Percentiles rank a stretch among this genome's conserved stretches.
Conservation (phyloP, 768 basidiomycete genomes). For the Daedaleopsis sinensis region DNA sequence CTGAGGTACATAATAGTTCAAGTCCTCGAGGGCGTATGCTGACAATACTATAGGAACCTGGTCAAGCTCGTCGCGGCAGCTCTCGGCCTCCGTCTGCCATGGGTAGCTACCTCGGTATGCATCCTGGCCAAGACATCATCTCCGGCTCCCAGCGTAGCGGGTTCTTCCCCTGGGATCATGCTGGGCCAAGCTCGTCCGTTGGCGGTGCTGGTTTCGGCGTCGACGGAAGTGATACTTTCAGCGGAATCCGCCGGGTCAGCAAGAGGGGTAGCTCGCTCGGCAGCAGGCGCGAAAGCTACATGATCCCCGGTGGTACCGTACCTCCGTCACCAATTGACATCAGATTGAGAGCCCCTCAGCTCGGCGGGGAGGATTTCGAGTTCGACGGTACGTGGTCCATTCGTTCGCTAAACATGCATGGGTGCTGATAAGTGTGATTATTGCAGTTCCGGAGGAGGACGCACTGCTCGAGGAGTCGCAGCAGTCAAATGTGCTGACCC, state of each 20-base stretch:
- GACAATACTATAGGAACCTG: conserved; percentile 64
- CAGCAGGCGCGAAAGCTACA: conserved; percentile 61
- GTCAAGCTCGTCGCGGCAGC: conserved; percentile 74
- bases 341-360: conserved; percentile 41
- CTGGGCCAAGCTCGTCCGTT: conserved; percentile 62
- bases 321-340: conserved; percentile 19
- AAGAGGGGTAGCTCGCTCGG: conserved; percentile 54
- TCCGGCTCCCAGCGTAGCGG: conserved; percentile 67
- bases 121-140: conserved; percentile 39
- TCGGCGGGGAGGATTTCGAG: conserved; percentile 61
- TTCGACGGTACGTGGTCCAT: conserved; percentile 59
- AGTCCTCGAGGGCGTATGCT: neutral
- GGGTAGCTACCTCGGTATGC: conserved; percentile 50
- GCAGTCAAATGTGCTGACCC: conserved; percentile 54
- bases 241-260: conserved; percentile 29
- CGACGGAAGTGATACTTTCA: conserved; percentile 47
- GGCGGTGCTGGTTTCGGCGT: conserved; percentile 39
- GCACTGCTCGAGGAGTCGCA: conserved; percentile 46
- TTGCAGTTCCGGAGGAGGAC: conserved; percentile 33
- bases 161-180: conserved; percentile 85
- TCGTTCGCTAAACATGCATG: neutral
- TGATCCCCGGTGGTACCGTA: conserved; percentile 49
- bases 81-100: conserved; percentile 59
- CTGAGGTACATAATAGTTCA: conserved; percentile 50
- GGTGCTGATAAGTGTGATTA: neutral